A percentile compares a stretch with the other conserved stretches of the same genome.
These are phyloP conservation scores for Russula virescens DNA, from an alignment of 768 basidiomycete species.

Conservation along the genomic window DNA sequence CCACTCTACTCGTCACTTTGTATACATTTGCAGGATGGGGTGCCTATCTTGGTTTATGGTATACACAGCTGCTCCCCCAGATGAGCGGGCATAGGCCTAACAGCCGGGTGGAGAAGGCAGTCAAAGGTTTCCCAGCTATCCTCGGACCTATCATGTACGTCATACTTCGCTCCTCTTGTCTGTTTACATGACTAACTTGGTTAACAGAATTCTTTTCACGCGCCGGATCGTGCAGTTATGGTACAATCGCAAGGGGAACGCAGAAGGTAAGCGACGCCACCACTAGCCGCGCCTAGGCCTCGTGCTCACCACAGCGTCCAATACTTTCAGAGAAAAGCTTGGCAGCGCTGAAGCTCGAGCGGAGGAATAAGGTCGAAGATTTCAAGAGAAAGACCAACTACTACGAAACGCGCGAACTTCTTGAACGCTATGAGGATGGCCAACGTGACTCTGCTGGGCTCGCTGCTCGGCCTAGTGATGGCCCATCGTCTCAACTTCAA, in stretches of 20 bases:
- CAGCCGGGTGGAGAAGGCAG: conserved; percentile 37
- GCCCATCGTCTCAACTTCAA: conserved; percentile 31
- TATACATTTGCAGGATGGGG: conserved; percentile 75
- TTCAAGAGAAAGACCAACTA: conserved; percentile 98
- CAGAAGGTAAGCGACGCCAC: conserved; percentile 55
- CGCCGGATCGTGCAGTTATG: conserved; percentile 78
- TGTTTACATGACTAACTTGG: conserved; percentile 1
- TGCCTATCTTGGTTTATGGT: conserved; percentile 70
- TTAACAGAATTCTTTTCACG: conserved; percentile 60
- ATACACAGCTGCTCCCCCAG: conserved; percentile 49
- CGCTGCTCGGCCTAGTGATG: conserved; percentile 33
- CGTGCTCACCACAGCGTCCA: background rate
- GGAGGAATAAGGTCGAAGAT: conserved; percentile 84
- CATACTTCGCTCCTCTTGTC: background rate
- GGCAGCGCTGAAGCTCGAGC: conserved; percentile 64
- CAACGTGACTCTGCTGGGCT: conserved; percentile 30
- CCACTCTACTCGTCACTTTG: conserved; percentile 69
- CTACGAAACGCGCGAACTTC: conserved; percentile 81
- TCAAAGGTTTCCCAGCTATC: conserved; percentile 53
- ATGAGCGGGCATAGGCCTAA: conserved; percentile 29
- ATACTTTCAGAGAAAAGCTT: conserved; percentile 65
- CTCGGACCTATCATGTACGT: conserved; percentile 77
- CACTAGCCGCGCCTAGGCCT: conserved; percentile 3
- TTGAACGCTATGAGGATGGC: conserved; percentile 83
- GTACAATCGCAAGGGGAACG: conserved; percentile 74